Conservation (phyloP, 768 basidiomycete genomes). For the Floccularia luteovirens region DNA sequence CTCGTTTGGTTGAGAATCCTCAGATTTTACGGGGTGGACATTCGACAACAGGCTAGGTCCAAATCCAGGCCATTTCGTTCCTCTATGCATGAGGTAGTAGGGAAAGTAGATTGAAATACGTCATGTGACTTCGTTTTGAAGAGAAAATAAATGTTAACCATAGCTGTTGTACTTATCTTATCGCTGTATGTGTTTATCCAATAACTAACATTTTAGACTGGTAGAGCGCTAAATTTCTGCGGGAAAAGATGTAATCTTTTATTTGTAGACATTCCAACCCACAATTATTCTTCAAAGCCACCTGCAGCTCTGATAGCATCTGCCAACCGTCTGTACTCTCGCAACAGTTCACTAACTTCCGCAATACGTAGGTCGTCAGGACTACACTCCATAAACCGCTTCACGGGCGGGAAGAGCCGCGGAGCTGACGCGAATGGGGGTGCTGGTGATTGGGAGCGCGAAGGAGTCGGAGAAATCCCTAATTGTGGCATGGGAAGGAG, state of each 20-base stretch:
- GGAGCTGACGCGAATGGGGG: slow-evolving; percentile 29
- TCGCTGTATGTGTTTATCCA: not conserved
- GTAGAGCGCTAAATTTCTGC: not conserved
- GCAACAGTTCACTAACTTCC: slow-evolving; percentile 74
- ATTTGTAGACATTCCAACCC: not conserved
- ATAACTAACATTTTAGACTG: not conserved
- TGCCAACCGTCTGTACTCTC: slow-evolving; percentile 75
- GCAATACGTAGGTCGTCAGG: slow-evolving; percentile 74
- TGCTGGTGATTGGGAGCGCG: slow-evolving; percentile 24
- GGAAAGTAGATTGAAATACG: not conserved
- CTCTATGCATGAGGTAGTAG: not conserved
- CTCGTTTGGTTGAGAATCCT: not conserved
- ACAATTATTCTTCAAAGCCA: slow-evolving; percentile 39
- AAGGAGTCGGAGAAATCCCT: slow-evolving; percentile 3
- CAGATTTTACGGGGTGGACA: not conserved
- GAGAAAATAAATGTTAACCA: not conserved
- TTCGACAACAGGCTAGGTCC: not conserved
- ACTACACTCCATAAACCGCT: slow-evolving; percentile 63
- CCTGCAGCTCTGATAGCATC: slow-evolving; percentile 55
- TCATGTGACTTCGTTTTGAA: not conserved
- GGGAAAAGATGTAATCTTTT: not conserved
- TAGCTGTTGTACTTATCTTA: not conserved
- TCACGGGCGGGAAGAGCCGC: slow-evolving; percentile 52
- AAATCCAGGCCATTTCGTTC: not conserved
- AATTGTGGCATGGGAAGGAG: slow-evolving; percentile 13